Evolutionary conservation across 169 alveolate species (phyloP), one percentile per base, ranked within the genome.

Genomic region (Plasmodium fragile): DNA sequence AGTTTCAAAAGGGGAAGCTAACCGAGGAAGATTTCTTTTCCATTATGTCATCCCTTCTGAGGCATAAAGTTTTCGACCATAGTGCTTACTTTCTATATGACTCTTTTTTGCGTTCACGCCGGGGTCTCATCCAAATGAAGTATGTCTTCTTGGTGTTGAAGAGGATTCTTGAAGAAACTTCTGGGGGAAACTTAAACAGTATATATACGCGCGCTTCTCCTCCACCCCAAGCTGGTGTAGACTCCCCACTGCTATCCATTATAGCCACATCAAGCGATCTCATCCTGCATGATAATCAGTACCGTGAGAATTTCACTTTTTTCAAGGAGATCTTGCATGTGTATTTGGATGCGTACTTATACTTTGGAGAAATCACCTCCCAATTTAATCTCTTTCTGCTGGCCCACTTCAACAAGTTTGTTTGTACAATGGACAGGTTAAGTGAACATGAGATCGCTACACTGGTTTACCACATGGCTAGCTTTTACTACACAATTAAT

Each of bases 301-400:
- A 32, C 45, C n/a, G 53, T 22, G 65, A 75, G 2, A 49, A 85
- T 75, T 75, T 85, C 69, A 8, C 65, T 4, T 52, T 52, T 55
- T 49, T 85, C n/a, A 85, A 85, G 34, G 93, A 85, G 65, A 22
- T 85, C 13, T n/a, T 85, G 22, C 93, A 85, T 45, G 45, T 18
- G 1, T 85, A 85, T 85, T 41, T 73, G 16, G 79, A 52, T 22
- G 75, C 36, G 25, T 85, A 85, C 18, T 32, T 11, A 75, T 53
- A 43, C 4, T 85, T 18, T 39, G 78, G 11, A 25, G 28, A 52
- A 2, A 34, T 75, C 13, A 18, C 30, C 3, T 13, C 78, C 6
- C 32, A 75, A 8, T 59, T 85, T 39, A 75, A 85, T n/a, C 7
- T 52, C 43, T 85, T 85, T 41, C 39, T 77, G 2, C 55, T 85